Evolutionary conservation across 1,139 yeast species (phyloP), one percentile per base, ranked within the genome.

Genomic region (Blastobotrys arbuscula): DNA sequence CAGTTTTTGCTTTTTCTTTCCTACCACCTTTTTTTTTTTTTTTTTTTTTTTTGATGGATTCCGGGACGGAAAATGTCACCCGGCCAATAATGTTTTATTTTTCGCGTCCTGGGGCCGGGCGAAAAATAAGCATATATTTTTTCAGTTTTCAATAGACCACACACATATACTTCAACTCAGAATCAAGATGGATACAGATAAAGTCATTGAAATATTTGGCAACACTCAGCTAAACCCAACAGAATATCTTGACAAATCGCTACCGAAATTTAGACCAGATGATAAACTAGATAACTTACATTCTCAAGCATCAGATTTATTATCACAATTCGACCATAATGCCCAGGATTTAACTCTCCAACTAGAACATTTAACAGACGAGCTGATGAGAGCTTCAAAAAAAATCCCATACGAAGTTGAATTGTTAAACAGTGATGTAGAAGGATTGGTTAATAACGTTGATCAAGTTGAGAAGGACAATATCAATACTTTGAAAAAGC

Each of bases 391-490:
- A 34, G 56, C 64, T 21, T 65, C 63, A 30, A 59, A 62, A 35
- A 53, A 68, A n/a, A 55, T 67, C 24, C 59, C 57, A 39, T 66
- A 67, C 52, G 68, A 66, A 49, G 58, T 66, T 18, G 71, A 67
- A 43, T 57, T 67, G 43, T 58, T 68, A 23, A 55, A 60, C 15
- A 57, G 59, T 43, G 71, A 69, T 35, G 60, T 65, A 10, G 53
- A 53, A 9, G 58, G 58, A 12, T 55, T 68, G 18, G 56, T 49
- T 8, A 45, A 33, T 20, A 59, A 57, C 31, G 59, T 67, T 26
- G 57, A 56, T 8, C 56, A 53, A 16, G 57, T 47, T 2, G 51
- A 55, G 1, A 49, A 42, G 3, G 52, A 54, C 10, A 51, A 54
- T 16, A 54, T 65, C 19, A 50, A 45, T 3, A 46, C 53, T 33